Conservation (phyloP, 176 grass and related monocot genomes). For the Paspalum notatum region DNA sequence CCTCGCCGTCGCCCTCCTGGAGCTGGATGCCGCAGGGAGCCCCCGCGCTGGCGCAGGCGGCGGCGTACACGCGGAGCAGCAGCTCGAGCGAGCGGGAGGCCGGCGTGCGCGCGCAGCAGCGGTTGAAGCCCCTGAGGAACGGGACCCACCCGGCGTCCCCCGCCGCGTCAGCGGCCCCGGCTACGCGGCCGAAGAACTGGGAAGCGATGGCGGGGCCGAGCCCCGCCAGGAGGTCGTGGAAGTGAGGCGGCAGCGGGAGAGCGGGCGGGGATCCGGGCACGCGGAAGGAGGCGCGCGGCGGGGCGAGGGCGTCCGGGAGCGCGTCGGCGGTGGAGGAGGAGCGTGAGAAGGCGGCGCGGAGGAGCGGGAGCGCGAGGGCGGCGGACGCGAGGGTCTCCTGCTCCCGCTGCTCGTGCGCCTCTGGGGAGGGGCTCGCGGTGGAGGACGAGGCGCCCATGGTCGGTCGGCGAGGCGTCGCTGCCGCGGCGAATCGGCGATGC, state of each 20-base stretch:
- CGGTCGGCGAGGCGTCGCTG: background rate
- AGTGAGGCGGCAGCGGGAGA: conserved; percentile 32
- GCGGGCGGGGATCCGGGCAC: conserved; percentile 34
- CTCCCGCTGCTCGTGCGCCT: conserved; percentile 57
- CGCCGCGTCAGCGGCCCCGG: background rate
- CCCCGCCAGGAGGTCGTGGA: conserved; percentile 44
- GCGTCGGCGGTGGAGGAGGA: conserved; percentile 21
- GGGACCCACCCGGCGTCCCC: conserved; percentile 43
- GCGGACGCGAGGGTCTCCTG: conserved; percentile 71
- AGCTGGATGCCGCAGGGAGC: conserved; percentile 51
- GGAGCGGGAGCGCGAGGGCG: conserved; percentile 59
- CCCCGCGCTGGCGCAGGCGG: conserved; percentile 46
- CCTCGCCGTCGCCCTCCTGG: conserved; percentile 44
- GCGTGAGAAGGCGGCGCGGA: conserved; percentile 66
- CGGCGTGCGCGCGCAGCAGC: conserved; percentile 73
- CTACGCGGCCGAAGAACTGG: conserved; percentile 58
- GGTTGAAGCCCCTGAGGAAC: conserved; percentile 81
- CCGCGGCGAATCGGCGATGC: conserved; percentile 13
- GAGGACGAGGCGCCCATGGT: conserved; percentile 72
- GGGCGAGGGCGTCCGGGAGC: conserved; percentile 50
- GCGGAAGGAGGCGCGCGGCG: conserved; percentile 42
- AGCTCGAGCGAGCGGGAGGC: conserved; percentile 59
- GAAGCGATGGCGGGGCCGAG: conserved; percentile 65
- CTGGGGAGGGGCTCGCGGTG: conserved; percentile 38
- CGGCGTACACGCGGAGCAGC: conserved; percentile 68